phyloP scores from a whole-genome alignment of 106 monocot species.

The Vanilla planifolia region DNA sequence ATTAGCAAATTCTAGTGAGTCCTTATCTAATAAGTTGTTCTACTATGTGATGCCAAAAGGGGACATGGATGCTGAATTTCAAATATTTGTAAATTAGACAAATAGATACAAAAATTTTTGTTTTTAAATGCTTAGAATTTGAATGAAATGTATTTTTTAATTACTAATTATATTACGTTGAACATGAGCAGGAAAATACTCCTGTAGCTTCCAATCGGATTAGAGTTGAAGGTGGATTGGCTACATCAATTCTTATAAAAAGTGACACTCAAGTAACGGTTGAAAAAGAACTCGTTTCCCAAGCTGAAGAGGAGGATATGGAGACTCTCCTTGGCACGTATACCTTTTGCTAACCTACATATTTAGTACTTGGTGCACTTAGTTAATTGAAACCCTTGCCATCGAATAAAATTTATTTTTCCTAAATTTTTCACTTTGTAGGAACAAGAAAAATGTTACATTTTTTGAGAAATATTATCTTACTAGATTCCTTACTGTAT shows the following conservation, averaged over 20 bases:
- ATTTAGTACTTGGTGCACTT: background rate
- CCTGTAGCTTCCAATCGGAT: constrained; percentile 40
- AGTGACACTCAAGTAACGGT: constrained; percentile 69
- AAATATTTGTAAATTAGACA: background rate
- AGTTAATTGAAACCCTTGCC: background rate
- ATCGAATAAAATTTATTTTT: background rate
- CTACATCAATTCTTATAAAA: constrained; percentile 41
- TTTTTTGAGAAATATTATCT: too few relatives aligned
- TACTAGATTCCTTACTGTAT: background rate
- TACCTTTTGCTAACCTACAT: background rate
- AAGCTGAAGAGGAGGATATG: constrained; percentile 97
- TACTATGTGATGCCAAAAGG: too few relatives aligned
- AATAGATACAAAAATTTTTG: too few relatives aligned
- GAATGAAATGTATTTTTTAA: background rate
- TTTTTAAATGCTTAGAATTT: background rate
- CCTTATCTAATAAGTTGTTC: too few relatives aligned
- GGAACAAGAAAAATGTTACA: too few relatives aligned
- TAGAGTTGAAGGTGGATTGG: constrained; percentile 37
- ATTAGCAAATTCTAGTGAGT: too few relatives aligned
- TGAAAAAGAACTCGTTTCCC: constrained; percentile 86
- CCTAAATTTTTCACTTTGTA: too few relatives aligned
- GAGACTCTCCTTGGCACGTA: constrained; percentile 93
- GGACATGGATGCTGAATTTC: too few relatives aligned
- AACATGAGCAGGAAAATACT: constrained; percentile 64
- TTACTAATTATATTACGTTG: background rate